These are phyloP conservation scores for Diplodia sapinea DNA, from an alignment of 2,329 filamentous ascomycete genomes.

Conservation along the genomic window DNA sequence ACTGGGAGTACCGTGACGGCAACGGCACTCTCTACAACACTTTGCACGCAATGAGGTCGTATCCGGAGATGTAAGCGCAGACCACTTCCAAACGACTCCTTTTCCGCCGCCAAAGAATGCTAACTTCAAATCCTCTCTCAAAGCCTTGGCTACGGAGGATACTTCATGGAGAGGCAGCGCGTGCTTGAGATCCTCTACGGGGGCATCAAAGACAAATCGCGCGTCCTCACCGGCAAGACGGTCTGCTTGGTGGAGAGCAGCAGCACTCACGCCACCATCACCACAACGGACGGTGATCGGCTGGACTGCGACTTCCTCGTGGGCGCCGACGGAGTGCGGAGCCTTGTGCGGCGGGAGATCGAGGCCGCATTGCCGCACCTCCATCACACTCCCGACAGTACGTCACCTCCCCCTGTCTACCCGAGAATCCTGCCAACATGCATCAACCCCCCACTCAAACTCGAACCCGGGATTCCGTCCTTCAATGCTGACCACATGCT, in stretches of 20 bases:
- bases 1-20: constrained; percentile 24
- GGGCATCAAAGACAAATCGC: constrained; percentile 37
- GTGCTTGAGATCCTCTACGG: constrained; percentile 38
- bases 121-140: too few species aligned
- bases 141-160: constrained; percentile 19
- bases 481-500: constrained; percentile 16
- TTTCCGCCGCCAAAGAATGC: neutral
- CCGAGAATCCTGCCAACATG: constrained; percentile 19
- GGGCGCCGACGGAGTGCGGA: constrained; percentile 31
- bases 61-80: neutral
- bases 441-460: neutral
- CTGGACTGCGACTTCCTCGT: constrained; percentile 29
- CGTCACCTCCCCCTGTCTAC: neutral
- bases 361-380: neutral
- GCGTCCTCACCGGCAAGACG: constrained; percentile 34
- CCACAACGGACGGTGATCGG: constrained; percentile 22
- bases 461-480: too few species aligned
- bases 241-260: neutral
- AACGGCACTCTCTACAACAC: constrained; percentile 29
- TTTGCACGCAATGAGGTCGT: constrained; percentile 31
- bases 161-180: constrained; percentile 40
- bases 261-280: neutral
- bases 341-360: constrained; percentile 29
- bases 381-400: constrained; percentile 9
- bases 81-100: too few species aligned